Evolutionary conservation across 2,329 filamentous ascomycete genomes (phyloP).

Genomic region (Hymenoscyphus fructigenus): DNA sequence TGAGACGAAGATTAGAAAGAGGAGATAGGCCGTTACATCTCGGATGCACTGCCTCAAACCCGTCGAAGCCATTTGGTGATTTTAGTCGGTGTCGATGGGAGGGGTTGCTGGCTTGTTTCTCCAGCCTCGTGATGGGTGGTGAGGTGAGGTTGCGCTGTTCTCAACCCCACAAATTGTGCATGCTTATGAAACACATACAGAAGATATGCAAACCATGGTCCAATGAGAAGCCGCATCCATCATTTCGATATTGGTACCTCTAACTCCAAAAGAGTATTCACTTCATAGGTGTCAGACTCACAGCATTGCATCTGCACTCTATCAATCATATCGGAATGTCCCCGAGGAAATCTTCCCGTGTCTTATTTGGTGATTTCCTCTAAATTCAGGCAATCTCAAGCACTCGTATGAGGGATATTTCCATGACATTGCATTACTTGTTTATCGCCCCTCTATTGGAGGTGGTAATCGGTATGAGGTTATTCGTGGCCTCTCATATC

Average conservation of each 20-base stretch:
- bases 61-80: slow-evolving; percentile 31
- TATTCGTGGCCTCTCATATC: no score
- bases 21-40: slow-evolving; percentile 69
- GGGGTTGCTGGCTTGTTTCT: background rate
- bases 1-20: slow-evolving; percentile 72
- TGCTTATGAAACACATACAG: background rate
- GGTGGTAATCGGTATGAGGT: no score
- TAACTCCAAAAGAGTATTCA: background rate
- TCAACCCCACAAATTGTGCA: slow-evolving; percentile 3
- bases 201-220: background rate
- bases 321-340: no score
- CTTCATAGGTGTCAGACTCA: no score
- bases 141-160: background rate
- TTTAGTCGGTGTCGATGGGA: background rate
- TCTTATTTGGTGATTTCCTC: no score
- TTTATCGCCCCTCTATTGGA: no score
- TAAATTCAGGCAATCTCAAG: no score
- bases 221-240: background rate
- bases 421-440: no score
- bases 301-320: no score
- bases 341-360: no score
- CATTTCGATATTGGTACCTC: background rate
- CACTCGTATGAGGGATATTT: no score
- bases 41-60: slow-evolving; percentile 35
- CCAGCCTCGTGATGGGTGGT: background rate